Evolutionary conservation across 495 filamentous ascomycete species (phyloP), one percentile per base, ranked within the genome.

Genomic region (Penicillium waksmanii): DNA sequence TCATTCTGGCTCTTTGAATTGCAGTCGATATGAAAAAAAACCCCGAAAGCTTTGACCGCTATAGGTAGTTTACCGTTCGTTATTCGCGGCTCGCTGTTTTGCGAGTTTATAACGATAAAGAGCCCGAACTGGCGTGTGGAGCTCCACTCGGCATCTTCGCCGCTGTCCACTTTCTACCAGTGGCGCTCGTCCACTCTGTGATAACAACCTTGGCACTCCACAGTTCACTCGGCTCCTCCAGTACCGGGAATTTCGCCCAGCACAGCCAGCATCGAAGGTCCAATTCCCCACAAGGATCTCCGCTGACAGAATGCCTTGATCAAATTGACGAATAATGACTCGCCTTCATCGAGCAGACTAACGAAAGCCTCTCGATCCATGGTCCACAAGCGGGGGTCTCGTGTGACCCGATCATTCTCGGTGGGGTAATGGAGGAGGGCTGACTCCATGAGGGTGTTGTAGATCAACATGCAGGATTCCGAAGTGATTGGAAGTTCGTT

Each of bases 401-500:
- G 48, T 44, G 42, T 10, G 5, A 25, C 56, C n/a, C 23, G 35
- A 8, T 51, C 51, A 51, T 52, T 46, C n/a, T 58, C 51, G 4
- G 33, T 34, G 17, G 49, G 7, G 6, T 13, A 52, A 53, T 58
- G 21, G 15, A 42, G 33, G 33, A 57, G 35, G 13, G 27, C 36
- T 3, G 56, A 46, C 51, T 58, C 56, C 56, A 58, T 58, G 31
- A 58, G 40, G 11, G 47, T 58, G 49, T 58, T 58, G 49, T 53
- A 52, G 23, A 58, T 58, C 56, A 58, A 53, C 23, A 53, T 58
- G 36, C 56, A 58, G 15, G 36, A 58, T 52, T 58, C 56, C 33
- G 56, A 58, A 0, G 48, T 58, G 8, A 18, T 51, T 40, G 56
- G 56, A 33, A 58, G 56, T 31, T 51, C 36, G 49, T 58, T 58